Conservation (phyloP, 306 rosid genomes). For the Corylus heterophylla region DNA sequence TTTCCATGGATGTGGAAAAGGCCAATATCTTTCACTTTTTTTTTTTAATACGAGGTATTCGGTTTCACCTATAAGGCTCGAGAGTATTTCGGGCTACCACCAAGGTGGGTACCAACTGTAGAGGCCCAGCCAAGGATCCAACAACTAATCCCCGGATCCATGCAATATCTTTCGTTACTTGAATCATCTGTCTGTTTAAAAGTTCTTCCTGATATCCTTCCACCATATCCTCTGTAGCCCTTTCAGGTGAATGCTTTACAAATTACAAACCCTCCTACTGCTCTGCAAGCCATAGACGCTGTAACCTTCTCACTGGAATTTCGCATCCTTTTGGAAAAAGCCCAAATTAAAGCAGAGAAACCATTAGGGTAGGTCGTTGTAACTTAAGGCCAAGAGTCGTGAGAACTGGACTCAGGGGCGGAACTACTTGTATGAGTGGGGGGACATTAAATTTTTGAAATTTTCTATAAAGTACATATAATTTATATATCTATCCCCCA, state of each 20-base stretch:
- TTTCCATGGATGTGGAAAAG: not conserved
- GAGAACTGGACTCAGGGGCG: not conserved
- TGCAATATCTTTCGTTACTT: not conserved
- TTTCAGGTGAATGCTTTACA: not conserved
- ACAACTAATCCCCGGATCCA: no score
- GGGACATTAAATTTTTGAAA: no score
- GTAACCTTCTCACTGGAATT: not conserved
- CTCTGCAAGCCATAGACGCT: slow-evolving; percentile 10
- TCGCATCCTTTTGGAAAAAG: not conserved
- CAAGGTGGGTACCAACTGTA: no score
- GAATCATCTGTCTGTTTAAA: not conserved
- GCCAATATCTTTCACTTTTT: not conserved
- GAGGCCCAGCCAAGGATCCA: no score
- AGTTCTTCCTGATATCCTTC: not conserved
- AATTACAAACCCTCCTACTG: slow-evolving; percentile 12
- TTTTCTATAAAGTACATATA: no score
- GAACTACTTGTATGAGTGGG: no score
- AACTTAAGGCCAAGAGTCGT: slow-evolving; percentile 19
- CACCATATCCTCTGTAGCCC: not conserved
- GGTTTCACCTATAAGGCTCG: no score
- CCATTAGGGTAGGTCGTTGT: slow-evolving; percentile 3
- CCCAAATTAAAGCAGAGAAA: not conserved
- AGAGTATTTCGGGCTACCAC: no score
- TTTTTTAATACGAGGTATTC: no score
- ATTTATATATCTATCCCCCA: no score